Base-by-base conservation (phyloP, 805 yeast genomes). In the Wickerhamomyces bovis region DNA sequence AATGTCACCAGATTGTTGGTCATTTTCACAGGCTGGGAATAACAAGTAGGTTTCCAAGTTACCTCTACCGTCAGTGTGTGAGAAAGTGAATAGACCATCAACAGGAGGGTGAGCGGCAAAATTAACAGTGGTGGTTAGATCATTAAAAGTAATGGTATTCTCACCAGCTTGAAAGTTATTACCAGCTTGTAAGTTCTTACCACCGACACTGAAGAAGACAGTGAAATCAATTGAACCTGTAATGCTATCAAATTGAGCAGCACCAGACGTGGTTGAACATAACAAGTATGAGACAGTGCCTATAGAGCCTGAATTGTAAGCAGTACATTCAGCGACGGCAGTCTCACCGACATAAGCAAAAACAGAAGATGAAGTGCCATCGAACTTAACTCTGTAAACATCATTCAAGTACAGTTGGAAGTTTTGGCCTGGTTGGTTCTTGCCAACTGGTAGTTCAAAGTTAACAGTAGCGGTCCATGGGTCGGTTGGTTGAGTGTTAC, bases 191-290 rank as follows among this genome's bases (percentile, higher is more conserved):
- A 59, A 49, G 4, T 56, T 41, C 22, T 66, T 60, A 30, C 66
- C 71, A 52, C 73, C 74, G 47, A 50, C 61, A 44, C 60, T 61
- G 41, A 68, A 67, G 41, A 58, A 57, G 3, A 66, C 53, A 10
- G 62, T 54, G 22, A 63, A 57, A 3, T 61, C 48, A 6, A 69
- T 50, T 2, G 57, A 39, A 21, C 72, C 74, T 3, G 51, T 38
- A 15, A 65, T 33, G 1, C 61, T 44, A 4, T 38, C 44, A 39
- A 50, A 56, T 2, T 51, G 31, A 7, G 57, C 49, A 7, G 59
- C 36, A 25, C 51, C 61, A 11, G 47, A 49, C 3, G 45, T 39
- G 9, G 67, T 60, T 8, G 47, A 48, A 57, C 73, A 69, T 23
- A 55, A 48, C 22, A 69, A 42, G 9, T 56, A 49, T 2, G 73